These are phyloP conservation scores for Sclerotinia borealis DNA, from an alignment of 2,329 filamentous ascomycete genomes.

Conservation along the genomic window DNA sequence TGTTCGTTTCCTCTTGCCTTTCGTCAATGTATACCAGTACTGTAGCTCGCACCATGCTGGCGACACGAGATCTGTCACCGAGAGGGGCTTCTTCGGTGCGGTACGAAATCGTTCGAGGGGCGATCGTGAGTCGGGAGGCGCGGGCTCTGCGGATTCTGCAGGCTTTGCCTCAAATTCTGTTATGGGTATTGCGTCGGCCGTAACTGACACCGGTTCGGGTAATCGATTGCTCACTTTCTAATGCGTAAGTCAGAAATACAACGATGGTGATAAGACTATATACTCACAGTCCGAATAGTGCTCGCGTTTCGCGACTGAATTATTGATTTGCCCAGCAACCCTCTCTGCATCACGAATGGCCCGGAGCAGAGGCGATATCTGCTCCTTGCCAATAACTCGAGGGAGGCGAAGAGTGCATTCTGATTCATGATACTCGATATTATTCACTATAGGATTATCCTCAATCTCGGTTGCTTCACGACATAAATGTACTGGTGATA, in stretches of 20 bases:
- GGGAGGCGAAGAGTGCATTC: conserved; percentile 35
- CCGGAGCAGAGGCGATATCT: conserved; percentile 26
- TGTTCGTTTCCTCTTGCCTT: conserved; percentile 69
- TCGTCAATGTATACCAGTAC: conserved; percentile 80
- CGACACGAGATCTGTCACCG: conserved; percentile 80
- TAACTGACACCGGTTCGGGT: not conserved
- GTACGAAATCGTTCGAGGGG: conserved; percentile 76
- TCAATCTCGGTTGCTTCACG: conserved; percentile 34
- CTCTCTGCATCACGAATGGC: conserved; percentile 28
- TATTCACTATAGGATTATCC: conserved; percentile 26
- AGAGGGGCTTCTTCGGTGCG: conserved; percentile 70
- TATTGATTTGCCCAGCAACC: conserved; percentile 23
- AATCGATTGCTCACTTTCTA: conserved; percentile 52
- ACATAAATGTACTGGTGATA: conserved; percentile 38
- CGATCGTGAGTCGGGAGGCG: conserved; percentile 41
- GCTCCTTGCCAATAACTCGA: conserved; percentile 37
- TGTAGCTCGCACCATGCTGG: conserved; percentile 96
- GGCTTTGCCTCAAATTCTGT: not conserved
- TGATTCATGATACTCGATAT: conserved; percentile 31
- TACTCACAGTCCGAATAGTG: conserved; percentile 50
- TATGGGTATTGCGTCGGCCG: not conserved
- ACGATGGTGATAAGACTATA: not conserved
- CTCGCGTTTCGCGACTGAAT: conserved; percentile 23
- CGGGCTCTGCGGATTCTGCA: not conserved
- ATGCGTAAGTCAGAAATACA: conserved; percentile 52